phyloP scores from a whole-genome alignment of 331 rosid species.

The Acacia pycnantha region DNA sequence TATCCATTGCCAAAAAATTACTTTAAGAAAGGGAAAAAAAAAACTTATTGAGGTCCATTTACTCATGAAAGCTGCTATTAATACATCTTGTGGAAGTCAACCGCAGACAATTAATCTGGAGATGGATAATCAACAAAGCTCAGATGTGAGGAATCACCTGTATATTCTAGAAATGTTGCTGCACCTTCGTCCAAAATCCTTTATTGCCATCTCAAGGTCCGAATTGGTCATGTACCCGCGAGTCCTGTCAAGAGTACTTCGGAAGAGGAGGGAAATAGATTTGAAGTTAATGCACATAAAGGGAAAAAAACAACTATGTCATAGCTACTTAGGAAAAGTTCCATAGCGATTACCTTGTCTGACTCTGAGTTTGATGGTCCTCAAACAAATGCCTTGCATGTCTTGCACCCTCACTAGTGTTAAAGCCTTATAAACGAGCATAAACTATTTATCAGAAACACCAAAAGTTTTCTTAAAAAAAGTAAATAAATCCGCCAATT shows the following conservation, averaged over 20 bases:
- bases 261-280: background rate
- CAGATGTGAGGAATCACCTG: constrained; percentile 64
- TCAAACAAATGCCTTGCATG: constrained; percentile 60
- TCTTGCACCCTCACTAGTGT: constrained; percentile 27
- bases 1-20: constrained; percentile 15
- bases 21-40: background rate
- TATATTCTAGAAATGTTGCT: constrained; percentile 83
- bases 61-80: constrained; percentile 3
- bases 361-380: constrained; percentile 26
- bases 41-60: background rate
- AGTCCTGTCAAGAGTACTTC: constrained; percentile 42
- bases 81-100: background rate
- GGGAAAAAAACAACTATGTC: background rate
- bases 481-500: background rate
- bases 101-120: constrained; percentile 9
- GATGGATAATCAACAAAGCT: constrained; percentile 23
- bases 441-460: constrained; percentile 23
- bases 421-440: constrained; percentile 37
- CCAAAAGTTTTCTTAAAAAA: background rate
- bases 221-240: constrained; percentile 79
- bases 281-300: constrained; percentile 3
- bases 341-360: constrained; percentile 44
- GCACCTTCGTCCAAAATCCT: constrained; percentile 65
- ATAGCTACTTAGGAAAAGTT: background rate
- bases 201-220: constrained; percentile 71